Percentiles rank a stretch among this genome's conserved stretches.
Conservation (phyloP, 176 grass and related monocot genomes). For the Rhynchospora pubera region DNA sequence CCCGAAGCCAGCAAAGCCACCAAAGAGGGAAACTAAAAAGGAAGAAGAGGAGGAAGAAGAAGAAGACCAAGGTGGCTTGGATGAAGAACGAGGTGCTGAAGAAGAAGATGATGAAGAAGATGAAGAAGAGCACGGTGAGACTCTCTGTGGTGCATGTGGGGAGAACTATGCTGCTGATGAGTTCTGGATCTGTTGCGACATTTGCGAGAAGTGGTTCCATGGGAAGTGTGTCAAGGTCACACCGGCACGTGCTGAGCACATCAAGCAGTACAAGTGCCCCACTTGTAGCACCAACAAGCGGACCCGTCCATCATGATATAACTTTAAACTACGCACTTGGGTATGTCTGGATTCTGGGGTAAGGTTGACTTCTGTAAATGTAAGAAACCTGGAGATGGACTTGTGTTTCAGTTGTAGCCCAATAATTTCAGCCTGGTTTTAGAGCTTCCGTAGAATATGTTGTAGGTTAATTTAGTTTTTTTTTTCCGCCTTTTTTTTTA, state of each 20-base stretch:
- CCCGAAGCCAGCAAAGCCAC: conserved; percentile 41
- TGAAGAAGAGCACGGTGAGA: conserved; percentile 71
- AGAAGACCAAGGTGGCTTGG: conserved; percentile 27
- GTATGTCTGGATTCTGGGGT: conserved; percentile 12
- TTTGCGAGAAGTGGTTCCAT: conserved; percentile 98
- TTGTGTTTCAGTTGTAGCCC: neutral
- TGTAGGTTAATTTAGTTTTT: conserved; percentile 1
- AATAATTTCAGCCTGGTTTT: neutral
- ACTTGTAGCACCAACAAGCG: conserved; percentile 69
- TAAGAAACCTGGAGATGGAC: neutral
- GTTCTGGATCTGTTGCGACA: conserved; percentile 98
- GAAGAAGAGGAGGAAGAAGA: conserved; percentile 33
- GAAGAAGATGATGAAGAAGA: conserved; percentile 27
- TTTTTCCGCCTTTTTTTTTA: neutral
- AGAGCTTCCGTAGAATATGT: neutral
- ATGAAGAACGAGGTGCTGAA: conserved; percentile 40
- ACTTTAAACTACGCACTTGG: neutral
- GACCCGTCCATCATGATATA: conserved; percentile 41
- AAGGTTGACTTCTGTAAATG: neutral
- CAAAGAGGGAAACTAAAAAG: conserved; percentile 35
- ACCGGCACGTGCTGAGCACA: conserved; percentile 88
- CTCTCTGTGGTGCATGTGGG: conserved; percentile 71
- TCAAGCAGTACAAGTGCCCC: conserved; percentile 98
- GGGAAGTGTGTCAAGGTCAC: conserved; percentile 96
- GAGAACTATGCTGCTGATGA: conserved; percentile 83